Conservation (phyloP, 2,329 filamentous ascomycete species). For the Aureobasidium sp. region DNA sequence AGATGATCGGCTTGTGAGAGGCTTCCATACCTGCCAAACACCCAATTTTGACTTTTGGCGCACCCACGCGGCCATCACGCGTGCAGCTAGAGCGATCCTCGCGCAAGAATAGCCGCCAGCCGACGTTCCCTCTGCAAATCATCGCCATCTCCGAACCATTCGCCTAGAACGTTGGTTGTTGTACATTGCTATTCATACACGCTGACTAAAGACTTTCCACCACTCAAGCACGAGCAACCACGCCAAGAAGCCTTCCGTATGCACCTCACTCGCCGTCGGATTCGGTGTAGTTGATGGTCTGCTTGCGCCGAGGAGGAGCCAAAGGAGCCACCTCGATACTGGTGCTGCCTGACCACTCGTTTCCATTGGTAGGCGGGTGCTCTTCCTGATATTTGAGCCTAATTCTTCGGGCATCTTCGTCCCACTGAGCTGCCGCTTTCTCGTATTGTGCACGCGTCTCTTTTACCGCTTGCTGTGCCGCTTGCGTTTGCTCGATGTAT, state of each 20-base stretch:
- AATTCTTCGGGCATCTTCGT: constrained; percentile 49
- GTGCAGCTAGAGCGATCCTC: constrained; percentile 6
- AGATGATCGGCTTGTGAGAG: not conserved
- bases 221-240: not conserved
- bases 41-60: constrained; percentile 1
- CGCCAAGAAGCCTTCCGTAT: not conserved
- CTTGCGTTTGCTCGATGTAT: constrained; percentile 65
- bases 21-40: not conserved
- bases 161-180: not conserved
- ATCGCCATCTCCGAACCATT: not conserved
- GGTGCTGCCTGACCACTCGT: not conserved
- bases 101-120: constrained; percentile 7
- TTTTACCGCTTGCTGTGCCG: constrained; percentile 58
- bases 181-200: constrained; percentile 1
- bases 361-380: constrained; percentile 7
- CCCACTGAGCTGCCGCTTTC: constrained; percentile 60
- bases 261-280: not conserved
- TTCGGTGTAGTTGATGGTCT: constrained; percentile 6
- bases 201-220: constrained; percentile 6
- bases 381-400: constrained; percentile 25
- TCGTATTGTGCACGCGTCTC: constrained; percentile 52
- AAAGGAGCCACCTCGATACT: constrained; percentile 7
- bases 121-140: not conserved
- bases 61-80: not conserved
- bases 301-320: not conserved